Evolutionary conservation across 1,139 yeast genomes (phyloP).

Genomic region (Pichia sp.): DNA sequence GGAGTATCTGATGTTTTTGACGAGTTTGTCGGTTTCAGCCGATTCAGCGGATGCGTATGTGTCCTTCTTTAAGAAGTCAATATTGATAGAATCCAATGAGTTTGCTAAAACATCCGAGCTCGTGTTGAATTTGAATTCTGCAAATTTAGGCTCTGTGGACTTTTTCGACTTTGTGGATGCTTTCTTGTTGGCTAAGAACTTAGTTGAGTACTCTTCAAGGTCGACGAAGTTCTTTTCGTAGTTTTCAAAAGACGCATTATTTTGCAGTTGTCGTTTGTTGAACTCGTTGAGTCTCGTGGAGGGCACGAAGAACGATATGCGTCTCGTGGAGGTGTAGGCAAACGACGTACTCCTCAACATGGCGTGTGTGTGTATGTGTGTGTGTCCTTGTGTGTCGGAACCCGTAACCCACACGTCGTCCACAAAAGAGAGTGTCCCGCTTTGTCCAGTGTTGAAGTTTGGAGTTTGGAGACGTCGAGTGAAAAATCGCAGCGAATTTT

Average conservation of each 20-base stretch:
- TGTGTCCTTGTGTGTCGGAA: too few species aligned
- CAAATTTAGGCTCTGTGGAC: background rate
- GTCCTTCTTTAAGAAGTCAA: slow-evolving; percentile 3
- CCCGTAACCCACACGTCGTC: too few species aligned
- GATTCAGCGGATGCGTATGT: background rate
- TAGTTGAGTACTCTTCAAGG: slow-evolving; percentile 1
- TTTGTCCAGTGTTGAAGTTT: background rate
- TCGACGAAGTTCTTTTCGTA: slow-evolving; percentile 14
- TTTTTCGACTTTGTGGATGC: background rate
- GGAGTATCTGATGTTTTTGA: background rate
- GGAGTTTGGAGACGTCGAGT: background rate
- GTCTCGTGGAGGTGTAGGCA: slow-evolving; percentile 1
- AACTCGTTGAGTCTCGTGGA: slow-evolving; percentile 16
- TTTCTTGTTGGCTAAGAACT: background rate
- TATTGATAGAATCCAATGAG: slow-evolving; percentile 7
- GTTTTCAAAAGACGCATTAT: slow-evolving; percentile 11
- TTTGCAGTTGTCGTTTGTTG: slow-evolving; percentile 13
- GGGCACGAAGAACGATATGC: slow-evolving; percentile 16
- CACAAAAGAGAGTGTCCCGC: too few species aligned
- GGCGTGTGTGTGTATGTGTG: too few species aligned
- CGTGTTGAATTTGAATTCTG: background rate
- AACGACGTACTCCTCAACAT: background rate
- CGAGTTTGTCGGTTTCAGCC: background rate
- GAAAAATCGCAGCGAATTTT: too few species aligned
- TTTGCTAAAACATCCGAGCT: background rate